phyloP scores from a whole-genome alignment of 805 yeast species.

The Wickerhamiella hasegawae region DNA sequence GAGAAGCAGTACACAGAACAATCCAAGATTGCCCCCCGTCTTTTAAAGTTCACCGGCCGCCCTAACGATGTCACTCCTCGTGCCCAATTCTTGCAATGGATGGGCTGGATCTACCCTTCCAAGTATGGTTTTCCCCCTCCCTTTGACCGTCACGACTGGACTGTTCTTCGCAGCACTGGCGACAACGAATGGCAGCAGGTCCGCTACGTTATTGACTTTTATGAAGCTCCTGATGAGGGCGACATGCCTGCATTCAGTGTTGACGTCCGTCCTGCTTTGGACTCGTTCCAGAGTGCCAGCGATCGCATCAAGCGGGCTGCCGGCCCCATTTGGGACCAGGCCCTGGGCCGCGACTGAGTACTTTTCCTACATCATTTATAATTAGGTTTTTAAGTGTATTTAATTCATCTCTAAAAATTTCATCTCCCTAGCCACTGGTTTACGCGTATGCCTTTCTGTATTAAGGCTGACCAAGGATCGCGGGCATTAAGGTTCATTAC shows the following conservation, averaged over 20 bases:
- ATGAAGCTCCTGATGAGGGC: constrained; percentile 79
- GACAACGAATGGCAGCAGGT: constrained; percentile 40
- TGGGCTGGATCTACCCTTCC: constrained; percentile 59
- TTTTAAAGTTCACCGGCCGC: constrained; percentile 77
- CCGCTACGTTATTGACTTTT: constrained; percentile 89
- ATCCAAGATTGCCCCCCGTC: constrained; percentile 50
- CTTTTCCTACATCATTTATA: no score
- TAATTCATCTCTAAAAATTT: no score
- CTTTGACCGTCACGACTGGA: constrained; percentile 98
- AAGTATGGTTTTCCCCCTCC: constrained; percentile 69
- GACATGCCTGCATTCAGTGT: constrained; percentile 78
- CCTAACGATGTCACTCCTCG: constrained; percentile 81
- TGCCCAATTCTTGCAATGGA: constrained; percentile 48
- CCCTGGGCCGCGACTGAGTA: no score
- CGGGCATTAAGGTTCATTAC: no score
- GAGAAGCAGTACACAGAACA: constrained; percentile 51
- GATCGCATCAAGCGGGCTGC: constrained; percentile 39
- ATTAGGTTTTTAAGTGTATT: no score
- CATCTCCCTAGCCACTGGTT: no score
- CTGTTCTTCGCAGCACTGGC: constrained; percentile 45
- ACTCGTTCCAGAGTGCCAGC: constrained; percentile 39
- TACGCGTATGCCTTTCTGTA: no score
- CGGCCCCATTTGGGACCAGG: neutral
- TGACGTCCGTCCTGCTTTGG: constrained; percentile 93
- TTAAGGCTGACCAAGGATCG: no score